A percentile compares a stretch with the other conserved stretches of the same genome.
Conservation (phyloP, 1,284 basidiomycete genomes). For the Ceratobasidium sp. region DNA sequence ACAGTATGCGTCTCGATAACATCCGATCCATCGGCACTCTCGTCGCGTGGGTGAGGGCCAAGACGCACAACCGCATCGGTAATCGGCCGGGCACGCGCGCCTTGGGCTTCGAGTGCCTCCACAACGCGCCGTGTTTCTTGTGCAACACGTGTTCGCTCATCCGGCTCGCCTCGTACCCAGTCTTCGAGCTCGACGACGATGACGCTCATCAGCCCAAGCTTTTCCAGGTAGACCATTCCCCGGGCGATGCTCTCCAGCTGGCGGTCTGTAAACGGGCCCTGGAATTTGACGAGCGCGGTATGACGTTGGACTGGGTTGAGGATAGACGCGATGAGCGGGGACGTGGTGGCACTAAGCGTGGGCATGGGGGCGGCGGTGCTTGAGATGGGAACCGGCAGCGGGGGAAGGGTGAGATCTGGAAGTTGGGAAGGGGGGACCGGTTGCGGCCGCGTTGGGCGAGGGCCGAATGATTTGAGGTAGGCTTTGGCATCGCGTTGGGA, state of each 20-base stretch:
- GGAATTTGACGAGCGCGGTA: constrained; percentile 95
- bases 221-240: constrained; percentile 94
- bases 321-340: constrained; percentile 79
- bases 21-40: constrained; percentile 1
- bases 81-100: constrained; percentile 86
- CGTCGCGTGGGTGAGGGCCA: constrained; percentile 66
- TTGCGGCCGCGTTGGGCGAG: constrained; percentile 44
- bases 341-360: constrained; percentile 50
- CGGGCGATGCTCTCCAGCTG: constrained; percentile 94
- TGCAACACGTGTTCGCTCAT: constrained; percentile 63
- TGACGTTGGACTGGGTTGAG: constrained; percentile 82
- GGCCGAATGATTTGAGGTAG: constrained; percentile 87
- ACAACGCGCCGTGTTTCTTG: constrained; percentile 86
- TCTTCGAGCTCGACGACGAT: constrained; percentile 93
- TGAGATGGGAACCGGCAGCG: constrained; percentile 44
- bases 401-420: constrained; percentile 46
- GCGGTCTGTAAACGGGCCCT: constrained; percentile 95
- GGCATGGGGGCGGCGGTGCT: constrained; percentile 47
- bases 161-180: constrained; percentile 69
- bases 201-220: constrained; percentile 92
- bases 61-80: constrained; percentile 85
- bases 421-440: constrained; percentile 41
- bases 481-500: constrained; percentile 89
- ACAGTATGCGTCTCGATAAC: constrained; percentile 61
- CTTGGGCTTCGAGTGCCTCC: constrained; percentile 82